Percentiles rank a stretch among this genome's conserved stretches.
These are phyloP conservation scores for Podospora pseudoanserina DNA, from an alignment of 495 filamentous ascomycete species.

Conservation along the genomic window DNA sequence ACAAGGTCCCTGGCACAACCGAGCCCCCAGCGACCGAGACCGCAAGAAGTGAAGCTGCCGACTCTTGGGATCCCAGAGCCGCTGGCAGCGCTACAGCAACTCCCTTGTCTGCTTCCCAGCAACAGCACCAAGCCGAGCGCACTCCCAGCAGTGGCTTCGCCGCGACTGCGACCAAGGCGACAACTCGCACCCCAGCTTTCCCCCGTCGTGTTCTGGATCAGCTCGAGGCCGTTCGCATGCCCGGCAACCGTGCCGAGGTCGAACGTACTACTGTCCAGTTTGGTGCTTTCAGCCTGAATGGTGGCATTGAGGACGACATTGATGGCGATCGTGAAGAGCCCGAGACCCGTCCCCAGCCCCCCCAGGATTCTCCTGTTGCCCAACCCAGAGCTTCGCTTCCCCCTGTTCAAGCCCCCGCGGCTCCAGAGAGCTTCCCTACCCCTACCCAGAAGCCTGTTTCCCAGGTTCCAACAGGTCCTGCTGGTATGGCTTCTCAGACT, in stretches of 20 bases:
- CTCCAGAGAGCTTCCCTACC: slow-evolving; percentile 58
- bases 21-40: slow-evolving; percentile 71
- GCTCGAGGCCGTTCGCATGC: slow-evolving; percentile 97
- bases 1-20: slow-evolving; percentile 79
- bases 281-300: slow-evolving; percentile 89
- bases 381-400: slow-evolving; percentile 86
- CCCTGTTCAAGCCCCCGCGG: slow-evolving; percentile 58
- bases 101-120: slow-evolving; percentile 53
- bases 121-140: slow-evolving; percentile 54
- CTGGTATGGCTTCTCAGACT: slow-evolving; percentile 34
- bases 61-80: slow-evolving; percentile 69
- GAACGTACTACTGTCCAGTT: slow-evolving; percentile 95
- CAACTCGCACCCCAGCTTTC: slow-evolving; percentile 65
- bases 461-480: slow-evolving; percentile 47
- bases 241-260: slow-evolving; percentile 85
- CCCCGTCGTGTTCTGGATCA: slow-evolving; percentile 86
- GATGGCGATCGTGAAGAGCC: slow-evolving; percentile 93
- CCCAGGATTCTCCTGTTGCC: slow-evolving; percentile 89
- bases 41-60: slow-evolving; percentile 84
- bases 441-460: slow-evolving; percentile 65
- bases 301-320: slow-evolving; percentile 70
- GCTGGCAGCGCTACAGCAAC: slow-evolving; percentile 48
- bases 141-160: slow-evolving; percentile 64
- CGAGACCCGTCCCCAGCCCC: slow-evolving; percentile 91
- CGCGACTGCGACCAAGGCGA: slow-evolving; percentile 70